phyloP scores from a whole-genome alignment of 192 early-diverging fungal species.

The Backusella luteola region DNA sequence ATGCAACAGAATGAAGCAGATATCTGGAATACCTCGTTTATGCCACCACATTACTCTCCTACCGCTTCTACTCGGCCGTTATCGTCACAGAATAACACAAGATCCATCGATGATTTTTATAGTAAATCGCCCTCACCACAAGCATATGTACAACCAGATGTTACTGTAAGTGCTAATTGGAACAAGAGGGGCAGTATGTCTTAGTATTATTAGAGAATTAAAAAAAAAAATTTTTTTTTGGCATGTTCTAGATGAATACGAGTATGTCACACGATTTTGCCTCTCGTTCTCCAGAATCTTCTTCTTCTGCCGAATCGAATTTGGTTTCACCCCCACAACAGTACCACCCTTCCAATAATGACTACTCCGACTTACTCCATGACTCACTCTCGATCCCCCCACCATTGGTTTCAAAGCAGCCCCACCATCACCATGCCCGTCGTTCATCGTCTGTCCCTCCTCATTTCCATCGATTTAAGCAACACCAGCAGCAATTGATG shows the following conservation, averaged over 20 bases:
- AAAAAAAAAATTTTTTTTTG: background rate
- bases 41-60: background rate
- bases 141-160: background rate
- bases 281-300: slow-evolving; percentile 14
- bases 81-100: background rate
- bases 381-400: background rate
- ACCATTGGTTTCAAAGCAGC: slow-evolving; percentile 6
- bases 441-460: slow-evolving; percentile 26
- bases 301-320: slow-evolving; percentile 15
- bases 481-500: background rate
- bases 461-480: background rate
- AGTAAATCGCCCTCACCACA: background rate
- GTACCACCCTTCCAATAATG: background rate
- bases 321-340: slow-evolving; percentile 14
- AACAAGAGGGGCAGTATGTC: too few species aligned
- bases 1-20: background rate
- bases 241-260: background rate
- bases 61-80: background rate
- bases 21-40: background rate
- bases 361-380: background rate
- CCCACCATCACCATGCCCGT: background rate
- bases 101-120: background rate
- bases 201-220: too few species aligned
- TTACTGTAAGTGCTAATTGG: background rate
- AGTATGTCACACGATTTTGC: slow-evolving; percentile 3